phyloP scores from a whole-genome alignment of 2,329 filamentous ascomycete species.

The Ceratocystis alfenasii region DNA sequence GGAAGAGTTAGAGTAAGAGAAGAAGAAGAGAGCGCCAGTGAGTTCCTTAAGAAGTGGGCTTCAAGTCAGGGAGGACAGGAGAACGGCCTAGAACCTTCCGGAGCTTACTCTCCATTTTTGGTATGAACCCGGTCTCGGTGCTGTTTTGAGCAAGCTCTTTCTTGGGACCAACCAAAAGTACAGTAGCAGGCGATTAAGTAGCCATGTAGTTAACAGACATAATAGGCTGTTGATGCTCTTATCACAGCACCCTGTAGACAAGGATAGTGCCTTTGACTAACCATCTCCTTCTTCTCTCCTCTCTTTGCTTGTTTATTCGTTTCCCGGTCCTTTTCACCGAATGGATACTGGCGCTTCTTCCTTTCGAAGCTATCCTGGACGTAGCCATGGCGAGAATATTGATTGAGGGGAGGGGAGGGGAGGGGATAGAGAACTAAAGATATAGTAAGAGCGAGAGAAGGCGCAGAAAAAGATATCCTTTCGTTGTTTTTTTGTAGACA shows the following conservation, averaged over 20 bases:
- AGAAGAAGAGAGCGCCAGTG: not conserved
- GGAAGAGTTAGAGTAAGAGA: not conserved
- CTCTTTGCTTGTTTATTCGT: not conserved
- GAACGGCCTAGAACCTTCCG: not conserved
- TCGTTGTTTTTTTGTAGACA: not conserved
- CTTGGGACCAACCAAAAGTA: not conserved
- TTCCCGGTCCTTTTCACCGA: not conserved
- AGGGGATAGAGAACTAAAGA: not conserved
- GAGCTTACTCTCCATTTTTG: not conserved
- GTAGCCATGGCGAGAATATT: not conserved
- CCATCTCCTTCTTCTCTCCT: not conserved
- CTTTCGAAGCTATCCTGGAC: not conserved
- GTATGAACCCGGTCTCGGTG: not conserved
- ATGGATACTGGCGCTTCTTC: constrained; percentile 12
- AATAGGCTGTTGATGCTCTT: not conserved
- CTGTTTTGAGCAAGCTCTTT: not conserved
- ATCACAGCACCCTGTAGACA: not conserved
- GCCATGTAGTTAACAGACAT: not conserved
- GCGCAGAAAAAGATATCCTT: not conserved
- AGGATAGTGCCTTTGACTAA: not conserved
- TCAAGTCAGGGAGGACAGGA: not conserved
- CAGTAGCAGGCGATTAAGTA: no score
- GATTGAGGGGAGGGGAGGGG: not conserved
- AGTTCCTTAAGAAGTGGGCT: no score
- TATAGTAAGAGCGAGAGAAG: not conserved